phyloP scores from a whole-genome alignment of 192 early-diverging fungal species.

The Spizellomyces punctatus region DNA sequence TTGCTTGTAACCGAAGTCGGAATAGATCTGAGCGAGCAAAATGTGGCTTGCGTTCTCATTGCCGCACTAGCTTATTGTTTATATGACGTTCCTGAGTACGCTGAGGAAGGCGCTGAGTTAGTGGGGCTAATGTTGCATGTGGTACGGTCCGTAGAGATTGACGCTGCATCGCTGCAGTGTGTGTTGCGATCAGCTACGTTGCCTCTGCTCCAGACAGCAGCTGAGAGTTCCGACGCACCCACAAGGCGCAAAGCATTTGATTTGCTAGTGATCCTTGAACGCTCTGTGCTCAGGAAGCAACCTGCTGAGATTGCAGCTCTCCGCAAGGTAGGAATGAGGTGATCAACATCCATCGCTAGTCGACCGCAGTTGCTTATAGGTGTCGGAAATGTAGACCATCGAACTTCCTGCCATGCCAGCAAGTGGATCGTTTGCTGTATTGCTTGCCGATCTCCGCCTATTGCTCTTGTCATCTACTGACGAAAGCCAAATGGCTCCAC shows the following conservation, averaged over 20 bases:
- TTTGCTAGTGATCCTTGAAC: slow-evolving; percentile 27
- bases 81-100: slow-evolving; percentile 13
- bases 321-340: too few relatives aligned
- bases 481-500: too few relatives aligned
- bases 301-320: background rate
- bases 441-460: background rate
- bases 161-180: background rate
- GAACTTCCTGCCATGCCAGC: background rate
- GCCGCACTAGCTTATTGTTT: slow-evolving; percentile 15
- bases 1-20: background rate
- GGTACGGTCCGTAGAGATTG: slow-evolving; percentile 6
- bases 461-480: too few relatives aligned
- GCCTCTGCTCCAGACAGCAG: slow-evolving; percentile 19
- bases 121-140: slow-evolving; percentile 17
- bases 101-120: slow-evolving; percentile 12
- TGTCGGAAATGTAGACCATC: too few relatives aligned
- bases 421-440: background rate
- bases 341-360: too few relatives aligned
- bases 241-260: slow-evolving; percentile 24
- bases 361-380: too few relatives aligned
- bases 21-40: background rate
- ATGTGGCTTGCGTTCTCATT: background rate
- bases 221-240: background rate
- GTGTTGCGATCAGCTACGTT: background rate
- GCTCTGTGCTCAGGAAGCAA: slow-evolving; percentile 16